Evolutionary conservation across 306 rosid genomes (phyloP).

Genomic region (Lupinus albus): DNA sequence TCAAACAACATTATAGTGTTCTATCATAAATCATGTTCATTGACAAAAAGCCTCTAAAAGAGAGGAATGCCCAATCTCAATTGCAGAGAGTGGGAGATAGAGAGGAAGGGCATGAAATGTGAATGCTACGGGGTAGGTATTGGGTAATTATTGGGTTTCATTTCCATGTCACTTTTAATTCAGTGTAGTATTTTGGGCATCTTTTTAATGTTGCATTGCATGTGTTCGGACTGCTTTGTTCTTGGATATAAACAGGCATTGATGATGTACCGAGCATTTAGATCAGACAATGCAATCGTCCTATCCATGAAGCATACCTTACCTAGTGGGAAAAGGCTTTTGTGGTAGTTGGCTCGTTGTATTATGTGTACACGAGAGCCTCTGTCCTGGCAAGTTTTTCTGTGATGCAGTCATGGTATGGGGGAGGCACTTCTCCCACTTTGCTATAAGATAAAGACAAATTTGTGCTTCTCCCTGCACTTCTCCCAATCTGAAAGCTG

Average conservation of each 20-base stretch:
- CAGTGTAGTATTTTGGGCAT: neutral
- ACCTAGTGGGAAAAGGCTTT: neutral
- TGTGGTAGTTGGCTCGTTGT: neutral
- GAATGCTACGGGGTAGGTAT: neutral
- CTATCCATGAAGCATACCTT: no score
- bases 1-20: no score
- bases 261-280: neutral
- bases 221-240: neutral
- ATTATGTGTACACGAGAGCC: neutral
- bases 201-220: neutral
- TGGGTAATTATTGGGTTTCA: neutral
- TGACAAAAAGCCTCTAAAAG: no score
- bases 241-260: slow-evolving; percentile 2
- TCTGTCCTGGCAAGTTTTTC: slow-evolving; percentile 1
- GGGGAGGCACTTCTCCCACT: neutral
- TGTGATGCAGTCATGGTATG: slow-evolving; percentile 33
- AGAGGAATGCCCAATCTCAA: neutral
- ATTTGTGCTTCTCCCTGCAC: slow-evolving; percentile 32
- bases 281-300: neutral
- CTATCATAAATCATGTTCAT: no score
- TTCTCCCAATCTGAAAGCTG: slow-evolving; percentile 34
- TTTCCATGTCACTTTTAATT: neutral
- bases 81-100: neutral
- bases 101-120: neutral
- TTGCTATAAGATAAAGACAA: slow-evolving; percentile 4